phyloP scores from a whole-genome alignment of 768 basidiomycete genomes.

The Mycena metata region DNA sequence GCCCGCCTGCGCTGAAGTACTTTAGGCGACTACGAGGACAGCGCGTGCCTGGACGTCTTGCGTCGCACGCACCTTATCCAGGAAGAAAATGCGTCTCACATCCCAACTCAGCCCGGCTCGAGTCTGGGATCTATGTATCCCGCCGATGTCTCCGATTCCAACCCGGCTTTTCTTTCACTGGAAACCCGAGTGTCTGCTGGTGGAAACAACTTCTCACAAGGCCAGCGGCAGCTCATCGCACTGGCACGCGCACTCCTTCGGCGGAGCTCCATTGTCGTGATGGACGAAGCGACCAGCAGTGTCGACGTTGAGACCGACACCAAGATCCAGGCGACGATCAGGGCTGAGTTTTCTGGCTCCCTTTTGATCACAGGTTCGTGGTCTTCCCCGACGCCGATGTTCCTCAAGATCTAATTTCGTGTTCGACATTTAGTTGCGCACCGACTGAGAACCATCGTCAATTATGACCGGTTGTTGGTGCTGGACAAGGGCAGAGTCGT shows the following conservation, averaged over 20 bases:
- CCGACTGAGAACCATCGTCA: conserved; percentile 56
- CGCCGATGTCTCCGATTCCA: conserved; percentile 53
- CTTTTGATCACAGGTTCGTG: conserved; percentile 68
- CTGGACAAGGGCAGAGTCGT: conserved; percentile 61
- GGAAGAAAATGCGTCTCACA: conserved; percentile 63
- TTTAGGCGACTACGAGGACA: conserved; percentile 75
- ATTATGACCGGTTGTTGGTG: conserved; percentile 70
- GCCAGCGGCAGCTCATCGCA: conserved; percentile 89
- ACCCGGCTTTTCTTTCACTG: conserved; percentile 66
- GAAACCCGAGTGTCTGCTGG: conserved; percentile 87
- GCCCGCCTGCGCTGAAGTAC: neutral
- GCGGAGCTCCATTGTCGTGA: conserved; percentile 80
- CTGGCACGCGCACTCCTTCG: conserved; percentile 86
- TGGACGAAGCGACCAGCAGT: conserved; percentile 82
- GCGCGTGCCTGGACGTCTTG: conserved; percentile 85
- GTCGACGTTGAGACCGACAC: conserved; percentile 69
- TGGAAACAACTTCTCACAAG: conserved; percentile 92
- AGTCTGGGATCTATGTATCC: no score
- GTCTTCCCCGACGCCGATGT: no score
- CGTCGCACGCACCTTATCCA: conserved; percentile 83
- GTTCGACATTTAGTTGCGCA: conserved; percentile 42
- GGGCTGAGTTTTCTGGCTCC: conserved; percentile 84
- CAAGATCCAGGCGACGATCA: conserved; percentile 89
- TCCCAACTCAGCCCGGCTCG: conserved; percentile 62
- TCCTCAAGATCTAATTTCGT: no score